Evolutionary conservation across 805 yeast genomes (phyloP), one percentile per base, ranked within the genome.

Genomic region (Schwanniomyces polymorphus): DNA sequence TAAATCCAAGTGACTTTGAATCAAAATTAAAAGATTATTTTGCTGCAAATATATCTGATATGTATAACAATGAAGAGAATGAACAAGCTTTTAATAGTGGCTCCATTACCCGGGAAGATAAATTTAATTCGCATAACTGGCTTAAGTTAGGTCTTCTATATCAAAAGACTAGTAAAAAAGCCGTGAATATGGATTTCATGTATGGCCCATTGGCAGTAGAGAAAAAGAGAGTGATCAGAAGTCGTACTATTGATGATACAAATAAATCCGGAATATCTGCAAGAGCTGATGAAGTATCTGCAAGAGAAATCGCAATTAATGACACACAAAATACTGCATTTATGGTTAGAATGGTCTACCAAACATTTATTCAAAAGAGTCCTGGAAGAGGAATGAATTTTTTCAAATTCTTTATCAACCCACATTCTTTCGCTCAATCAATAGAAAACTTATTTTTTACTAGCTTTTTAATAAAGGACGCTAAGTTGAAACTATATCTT

Each of bases 381-480:
- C 60, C 63, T 7, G 49, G 45, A 1, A 53, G 42, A 2, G 65
- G 63, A 0, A 72, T 90, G 7, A 80, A 81, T 45, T 69, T 91
- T 40, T 88, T 81, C 58, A 71, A 75, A 50, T 84, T 87, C 54
- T 78, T 88, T 43, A 70, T 91, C 16, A 84, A 92, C 60, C 97
- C 97, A 0, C 51, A 67, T 12, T 85, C 92, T 6, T 91, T 85
- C 64, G 73, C 86, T 0, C 91, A 85, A 60, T 79, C 91, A 1
- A 84, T 91, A 2, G 97, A 92, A 62, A 90, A 89, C 59, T 66
- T 92, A 56, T 91, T 91, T 57, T 88, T 84, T 58, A 77, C 88
- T 0, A 86, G 96, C 60, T 91, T 91, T 57, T 67, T 92, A 39
- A 80, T 90, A 2, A 80, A 84, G 56, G 95, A 88, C 56, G 91